phyloP scores from a whole-genome alignment of 2,329 filamentous ascomycete species.

The Chrysoporthe cubensis region DNA sequence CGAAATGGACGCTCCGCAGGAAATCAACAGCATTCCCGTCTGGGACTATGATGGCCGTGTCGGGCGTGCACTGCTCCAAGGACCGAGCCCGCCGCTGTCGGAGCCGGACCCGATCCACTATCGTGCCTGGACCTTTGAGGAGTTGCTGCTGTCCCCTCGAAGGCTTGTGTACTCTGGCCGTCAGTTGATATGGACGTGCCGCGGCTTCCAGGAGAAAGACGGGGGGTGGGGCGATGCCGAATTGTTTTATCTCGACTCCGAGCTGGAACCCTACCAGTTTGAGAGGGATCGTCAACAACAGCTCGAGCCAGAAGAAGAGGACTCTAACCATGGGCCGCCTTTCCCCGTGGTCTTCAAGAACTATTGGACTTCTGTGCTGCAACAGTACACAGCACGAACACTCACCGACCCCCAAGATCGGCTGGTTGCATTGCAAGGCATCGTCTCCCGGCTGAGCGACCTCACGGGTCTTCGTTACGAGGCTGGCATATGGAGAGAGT shows the following conservation, averaged over 20 bases:
- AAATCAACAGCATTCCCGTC: not conserved
- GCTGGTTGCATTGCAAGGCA: not conserved
- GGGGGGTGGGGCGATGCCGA: not conserved
- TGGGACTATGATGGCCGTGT: not conserved
- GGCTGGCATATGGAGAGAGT: not conserved
- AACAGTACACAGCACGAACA: conserved; percentile 6
- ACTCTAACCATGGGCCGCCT: not conserved
- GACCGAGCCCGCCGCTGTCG: not conserved
- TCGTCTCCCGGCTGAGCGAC: not conserved
- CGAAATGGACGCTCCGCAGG: not conserved
- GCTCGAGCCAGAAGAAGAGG: not conserved
- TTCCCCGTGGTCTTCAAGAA: not conserved
- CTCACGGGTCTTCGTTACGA: not conserved
- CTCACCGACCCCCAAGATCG: not conserved
- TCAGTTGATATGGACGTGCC: not conserved
- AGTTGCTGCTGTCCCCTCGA: not conserved
- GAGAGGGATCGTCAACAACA: not conserved
- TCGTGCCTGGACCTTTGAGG: not conserved
- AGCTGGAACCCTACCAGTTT: not conserved
- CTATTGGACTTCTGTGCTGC: not conserved
- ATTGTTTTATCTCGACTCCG: conserved; percentile 1
- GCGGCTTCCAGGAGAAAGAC: not conserved
- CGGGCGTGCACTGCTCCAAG: not conserved
- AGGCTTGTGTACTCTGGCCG: not conserved
- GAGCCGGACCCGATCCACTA: not conserved